Base-by-base conservation (phyloP, 768 basidiomycete genomes). In the Lentinus tigrinus region DNA sequence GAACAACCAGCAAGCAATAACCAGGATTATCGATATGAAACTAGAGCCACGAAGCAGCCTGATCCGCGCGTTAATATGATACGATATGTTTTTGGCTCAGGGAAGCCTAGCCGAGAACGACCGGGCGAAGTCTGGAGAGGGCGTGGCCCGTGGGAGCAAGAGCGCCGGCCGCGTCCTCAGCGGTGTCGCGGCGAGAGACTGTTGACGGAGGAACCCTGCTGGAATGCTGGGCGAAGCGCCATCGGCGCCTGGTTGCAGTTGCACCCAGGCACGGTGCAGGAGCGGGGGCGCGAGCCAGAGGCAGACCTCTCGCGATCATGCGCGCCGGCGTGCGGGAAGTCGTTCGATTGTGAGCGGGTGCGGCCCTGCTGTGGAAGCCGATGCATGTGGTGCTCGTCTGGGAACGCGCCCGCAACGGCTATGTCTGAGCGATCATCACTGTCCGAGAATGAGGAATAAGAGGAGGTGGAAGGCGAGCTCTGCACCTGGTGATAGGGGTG, bases 201-300 rank as follows among this genome's bases (percentile, higher is more conserved):
- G 11, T 31, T 31, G 43, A 19, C 21, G 10, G 43, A 46, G 43
- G 43, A 46, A 24, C 43, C 43, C 43, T 46, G 43, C 21, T 46
- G 59, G 54, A 60, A 60, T 14, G 59, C 49, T 17, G 59, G 59
- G 59, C 54, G 59, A 48, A 60, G 59, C 59, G 48, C 53, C 11
- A 17, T 54, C 44, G 59, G 54, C 17, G 50, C 59, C 34, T 42
- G 23, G 44, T 48, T 26, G 39, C 59, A 60, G 37, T 56, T 34
- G 54, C 59, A 60, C 8, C 59, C 59, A 1, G 59, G 37, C 36
- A 60, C 36, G 1, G 59, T 60, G 59, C 59, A 60, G 16, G 59
- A 21, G 49, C 59, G 59, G 19, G 49, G 49, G 3, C 59, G 54
- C 36, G 49, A 21, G 2, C 34, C 37, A 8, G 37, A 43, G 11